Conservation (phyloP, 1,284 basidiomycete genomes). For the Baeospora myosura region DNA sequence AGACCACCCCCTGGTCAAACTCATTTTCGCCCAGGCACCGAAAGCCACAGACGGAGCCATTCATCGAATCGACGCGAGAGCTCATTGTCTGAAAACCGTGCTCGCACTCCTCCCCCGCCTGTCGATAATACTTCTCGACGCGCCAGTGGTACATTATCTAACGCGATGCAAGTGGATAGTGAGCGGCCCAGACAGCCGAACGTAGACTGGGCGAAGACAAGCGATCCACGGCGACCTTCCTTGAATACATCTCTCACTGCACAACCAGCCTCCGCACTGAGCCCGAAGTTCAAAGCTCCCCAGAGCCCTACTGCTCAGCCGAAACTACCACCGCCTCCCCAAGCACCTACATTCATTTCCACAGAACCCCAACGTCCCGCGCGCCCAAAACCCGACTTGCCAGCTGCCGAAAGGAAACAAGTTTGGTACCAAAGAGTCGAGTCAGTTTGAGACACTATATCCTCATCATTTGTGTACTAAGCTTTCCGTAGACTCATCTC, state of each 20-base stretch:
- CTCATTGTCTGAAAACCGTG: too few species aligned
- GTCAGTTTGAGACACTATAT: not conserved
- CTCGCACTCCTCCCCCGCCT: too few species aligned
- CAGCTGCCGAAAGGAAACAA: not conserved
- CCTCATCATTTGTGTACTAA: not conserved
- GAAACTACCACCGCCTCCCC: not conserved
- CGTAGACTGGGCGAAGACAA: not conserved
- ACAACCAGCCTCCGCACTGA: not conserved
- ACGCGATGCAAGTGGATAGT: not conserved
- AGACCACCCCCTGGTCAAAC: too few species aligned
- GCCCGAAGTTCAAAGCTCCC: not conserved
- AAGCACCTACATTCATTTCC: not conserved
- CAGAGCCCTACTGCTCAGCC: not conserved
- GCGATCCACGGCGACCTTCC: not conserved
- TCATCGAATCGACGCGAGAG: too few species aligned
- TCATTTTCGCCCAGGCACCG: too few species aligned
- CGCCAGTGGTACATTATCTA: not conserved
- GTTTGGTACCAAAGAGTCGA: not conserved
- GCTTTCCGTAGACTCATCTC: not conserved
- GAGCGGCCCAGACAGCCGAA: not conserved
- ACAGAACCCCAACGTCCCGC: not conserved
- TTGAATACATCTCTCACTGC: not conserved
- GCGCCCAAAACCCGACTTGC: not conserved
- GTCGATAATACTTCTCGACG: too few species aligned
- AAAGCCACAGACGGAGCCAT: too few species aligned